Base-by-base conservation (phyloP, 441 rosid species). In the Pelargonium fulgidum region DNA sequence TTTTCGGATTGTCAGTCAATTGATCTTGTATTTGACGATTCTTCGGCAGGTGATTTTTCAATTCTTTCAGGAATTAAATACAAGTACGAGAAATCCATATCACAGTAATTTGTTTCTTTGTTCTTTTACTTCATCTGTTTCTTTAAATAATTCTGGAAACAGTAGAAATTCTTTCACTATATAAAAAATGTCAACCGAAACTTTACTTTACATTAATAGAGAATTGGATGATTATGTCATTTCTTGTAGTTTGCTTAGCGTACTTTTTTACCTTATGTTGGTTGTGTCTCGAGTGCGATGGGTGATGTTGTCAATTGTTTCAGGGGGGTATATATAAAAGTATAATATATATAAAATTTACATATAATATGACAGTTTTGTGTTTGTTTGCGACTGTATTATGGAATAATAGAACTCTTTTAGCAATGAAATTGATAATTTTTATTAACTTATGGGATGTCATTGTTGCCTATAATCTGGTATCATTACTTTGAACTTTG, bases 1-100 rank as follows among this genome's bases (percentile, higher is more conserved):
- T 95, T 95, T 78, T 66, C 87, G 3, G 97, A 89, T 73, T 80
- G 85, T 75, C 87, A 89, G 56, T 85, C 85, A 41, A 89, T 92
- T 44, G 83, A 95, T 84, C 81, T 92, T 74, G 92, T 83, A 64
- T 95, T 95, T 78, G 89, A 86, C 72, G 90, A 87, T 80, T 71
- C 84, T 67, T 70, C 85, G 68, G 69, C 91, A 85, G 99, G 99
- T 92, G 82, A 76, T 62, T 72, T 58, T 67, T 59, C 41, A 61
- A 16, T 16, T 13, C 39, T 33, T 29, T 29, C 17, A 54, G 54
- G 13, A 10, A 48, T 10, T 48, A 13, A 13, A 61, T 45, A 64
- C 11, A 63, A 33, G 47, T 33, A 59, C 41, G 66, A 66, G 39
- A 52, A 19, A 68, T 48, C 42, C 61, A 22, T 20, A 61, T 61